A percentile compares a stretch with the other conserved stretches of the same genome.
Conservation (phyloP, 2,329 filamentous ascomycete genomes). For the Paraphoma sp. region DNA sequence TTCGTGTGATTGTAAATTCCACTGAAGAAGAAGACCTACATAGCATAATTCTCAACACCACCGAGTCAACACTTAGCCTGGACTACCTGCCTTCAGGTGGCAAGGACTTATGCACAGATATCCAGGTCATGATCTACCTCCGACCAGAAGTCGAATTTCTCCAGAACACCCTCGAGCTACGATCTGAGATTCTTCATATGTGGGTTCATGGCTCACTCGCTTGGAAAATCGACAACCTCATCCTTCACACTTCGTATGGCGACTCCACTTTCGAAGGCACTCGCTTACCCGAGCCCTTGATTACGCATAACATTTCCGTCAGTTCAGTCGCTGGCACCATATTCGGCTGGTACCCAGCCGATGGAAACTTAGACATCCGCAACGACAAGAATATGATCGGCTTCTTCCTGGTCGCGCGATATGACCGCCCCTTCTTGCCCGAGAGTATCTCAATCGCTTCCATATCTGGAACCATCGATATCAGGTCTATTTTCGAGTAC, state of each 20-base stretch:
- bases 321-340: slow-evolving; percentile 14
- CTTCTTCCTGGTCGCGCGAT: slow-evolving; percentile 4
- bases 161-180: slow-evolving; percentile 9
- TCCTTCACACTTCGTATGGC: slow-evolving; percentile 17
- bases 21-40: not conserved
- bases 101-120: not conserved
- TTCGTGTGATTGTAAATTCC: not conserved
- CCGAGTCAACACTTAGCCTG: not conserved
- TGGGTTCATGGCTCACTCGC: slow-evolving; percentile 7
- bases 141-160: not conserved
- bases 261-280: slow-evolving; percentile 3
- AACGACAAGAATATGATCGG: slow-evolving; percentile 13
- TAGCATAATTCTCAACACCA: not conserved
- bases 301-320: slow-evolving; percentile 17
- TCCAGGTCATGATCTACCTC: not conserved
- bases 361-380: slow-evolving; percentile 15
- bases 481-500: not conserved
- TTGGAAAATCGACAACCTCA: slow-evolving; percentile 21
- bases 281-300: slow-evolving; percentile 7
- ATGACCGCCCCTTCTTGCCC: slow-evolving; percentile 2
- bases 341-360: slow-evolving; percentile 11
- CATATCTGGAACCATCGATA: slow-evolving; percentile 9
- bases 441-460: slow-evolving; percentile 15
- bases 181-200: slow-evolving; percentile 13
- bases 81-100: not conserved